phyloP scores from a whole-genome alignment of 208 protist genomes.

The Leptomonas seymouri region DNA sequence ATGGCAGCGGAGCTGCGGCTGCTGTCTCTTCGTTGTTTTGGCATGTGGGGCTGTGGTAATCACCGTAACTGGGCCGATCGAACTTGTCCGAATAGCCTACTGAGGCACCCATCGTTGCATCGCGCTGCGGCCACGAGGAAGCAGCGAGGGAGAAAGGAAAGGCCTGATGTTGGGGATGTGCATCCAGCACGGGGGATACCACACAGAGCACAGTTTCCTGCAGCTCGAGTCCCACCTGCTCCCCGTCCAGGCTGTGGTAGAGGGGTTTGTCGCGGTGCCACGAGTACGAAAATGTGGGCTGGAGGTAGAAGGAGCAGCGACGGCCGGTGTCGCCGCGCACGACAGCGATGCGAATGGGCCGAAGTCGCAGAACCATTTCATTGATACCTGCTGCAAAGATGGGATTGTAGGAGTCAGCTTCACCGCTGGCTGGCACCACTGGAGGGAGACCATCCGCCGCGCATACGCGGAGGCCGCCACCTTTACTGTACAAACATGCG shows the following conservation, averaged over 20 bases:
- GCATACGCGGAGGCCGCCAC: not conserved
- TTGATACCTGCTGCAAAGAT: not conserved
- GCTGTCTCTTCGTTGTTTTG: constrained; percentile 12
- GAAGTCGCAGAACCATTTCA: constrained; percentile 32
- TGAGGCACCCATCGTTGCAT: not conserved
- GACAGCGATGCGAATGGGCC: constrained; percentile 22
- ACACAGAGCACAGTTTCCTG: constrained; percentile 28
- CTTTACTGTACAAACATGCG: not conserved
- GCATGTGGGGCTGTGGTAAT: not conserved
- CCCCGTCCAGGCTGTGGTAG: constrained; percentile 15
- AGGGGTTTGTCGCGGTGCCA: constrained; percentile 28
- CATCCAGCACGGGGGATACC: not conserved
- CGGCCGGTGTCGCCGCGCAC: constrained; percentile 36
- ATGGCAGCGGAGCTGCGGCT: not conserved
- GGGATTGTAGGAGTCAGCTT: not conserved
- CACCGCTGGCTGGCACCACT: too few species aligned
- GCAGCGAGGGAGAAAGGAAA: not conserved
- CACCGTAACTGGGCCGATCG: not conserved
- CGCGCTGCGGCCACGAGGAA: not conserved
- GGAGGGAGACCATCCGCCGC: too few species aligned
- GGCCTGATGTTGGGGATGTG: not conserved
- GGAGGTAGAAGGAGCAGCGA: constrained; percentile 20
- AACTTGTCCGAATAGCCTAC: not conserved
- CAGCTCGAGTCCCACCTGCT: constrained; percentile 31
- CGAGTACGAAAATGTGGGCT: constrained; percentile 23